Conservation (phyloP, 2,329 filamentous ascomycete genomes). For the Dactylellina sp. region DNA sequence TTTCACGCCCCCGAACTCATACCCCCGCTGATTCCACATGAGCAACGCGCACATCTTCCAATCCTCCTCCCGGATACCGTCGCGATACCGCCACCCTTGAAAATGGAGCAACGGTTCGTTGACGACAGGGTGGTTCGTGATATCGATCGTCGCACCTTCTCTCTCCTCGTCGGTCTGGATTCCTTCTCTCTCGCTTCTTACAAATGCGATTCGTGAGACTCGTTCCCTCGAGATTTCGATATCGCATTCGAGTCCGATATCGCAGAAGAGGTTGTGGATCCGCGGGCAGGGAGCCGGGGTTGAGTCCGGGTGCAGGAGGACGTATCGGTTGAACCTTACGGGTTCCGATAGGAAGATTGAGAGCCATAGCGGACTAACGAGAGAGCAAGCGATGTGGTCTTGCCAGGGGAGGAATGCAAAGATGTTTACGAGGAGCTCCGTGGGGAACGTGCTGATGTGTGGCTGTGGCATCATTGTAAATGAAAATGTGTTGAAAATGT, state of each 20-base stretch:
- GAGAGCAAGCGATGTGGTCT: constrained; percentile 31
- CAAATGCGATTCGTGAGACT: constrained; percentile 27
- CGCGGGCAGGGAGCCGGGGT: constrained; percentile 6
- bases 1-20: constrained; percentile 25
- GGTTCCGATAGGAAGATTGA: constrained; percentile 21
- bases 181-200: constrained; percentile 20
- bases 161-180: constrained; percentile 19
- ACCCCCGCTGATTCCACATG: constrained; percentile 40
- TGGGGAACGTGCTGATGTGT: constrained; percentile 10
- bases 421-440: constrained; percentile 27
- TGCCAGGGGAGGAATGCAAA: constrained; percentile 48
- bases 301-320: constrained; percentile 1
- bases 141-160: constrained; percentile 20
- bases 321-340: constrained; percentile 21
- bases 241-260: constrained; percentile 37
- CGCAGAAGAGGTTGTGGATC: constrained; percentile 39
- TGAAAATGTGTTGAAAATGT: not conserved
- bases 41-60: constrained; percentile 33
- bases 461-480: not conserved
- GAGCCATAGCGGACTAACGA: constrained; percentile 28
- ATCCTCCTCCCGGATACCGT: constrained; percentile 7
- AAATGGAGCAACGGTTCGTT: constrained; percentile 35
- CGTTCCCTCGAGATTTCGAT: constrained; percentile 7
- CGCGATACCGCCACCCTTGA: constrained; percentile 39
- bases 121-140: constrained; percentile 17